Evolutionary conservation across 495 filamentous ascomycete genomes (phyloP).

Genomic region (Talaromyces trachyspermus): DNA sequence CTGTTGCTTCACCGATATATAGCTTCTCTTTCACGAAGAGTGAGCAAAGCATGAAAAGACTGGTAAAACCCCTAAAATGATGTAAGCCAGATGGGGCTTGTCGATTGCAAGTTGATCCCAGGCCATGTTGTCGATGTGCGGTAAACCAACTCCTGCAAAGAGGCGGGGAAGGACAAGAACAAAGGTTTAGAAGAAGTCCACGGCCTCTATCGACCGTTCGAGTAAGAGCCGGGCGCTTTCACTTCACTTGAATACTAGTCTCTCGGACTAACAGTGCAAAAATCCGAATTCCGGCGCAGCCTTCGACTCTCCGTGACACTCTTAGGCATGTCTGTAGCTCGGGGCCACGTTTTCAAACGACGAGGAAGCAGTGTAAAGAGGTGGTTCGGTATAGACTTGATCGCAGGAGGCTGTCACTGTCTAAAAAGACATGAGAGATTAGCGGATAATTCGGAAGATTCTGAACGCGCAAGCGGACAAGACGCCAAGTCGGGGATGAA

Average conservation of each 20-base stretch:
- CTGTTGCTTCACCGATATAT: constrained; percentile 97
- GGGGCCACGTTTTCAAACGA: neutral
- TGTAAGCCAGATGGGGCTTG: constrained; percentile 94
- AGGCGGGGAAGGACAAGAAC: constrained; percentile 17
- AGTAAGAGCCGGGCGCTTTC: neutral
- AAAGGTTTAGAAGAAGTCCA: constrained; percentile 4
- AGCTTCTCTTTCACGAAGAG: constrained; percentile 96
- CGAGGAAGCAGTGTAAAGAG: no score
- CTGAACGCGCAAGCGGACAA: no score
- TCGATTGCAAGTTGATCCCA: constrained; percentile 93
- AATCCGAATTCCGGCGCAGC: constrained; percentile 1
- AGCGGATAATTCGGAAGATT: no score
- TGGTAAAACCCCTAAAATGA: constrained; percentile 98
- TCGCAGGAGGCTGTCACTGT: no score
- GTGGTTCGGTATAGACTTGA: no score
- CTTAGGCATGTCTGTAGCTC: constrained; percentile 9
- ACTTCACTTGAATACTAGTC: neutral
- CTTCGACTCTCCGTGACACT: neutral
- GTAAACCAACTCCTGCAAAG: neutral
- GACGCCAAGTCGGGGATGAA: no score
- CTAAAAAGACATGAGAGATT: no score
- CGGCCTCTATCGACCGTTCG: neutral
- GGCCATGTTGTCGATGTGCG: constrained; percentile 51
- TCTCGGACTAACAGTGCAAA: neutral
- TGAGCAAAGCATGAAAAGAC: constrained; percentile 96